phyloP scores from a whole-genome alignment of 441 rosid species.

The Aquilaria agallochum region DNA sequence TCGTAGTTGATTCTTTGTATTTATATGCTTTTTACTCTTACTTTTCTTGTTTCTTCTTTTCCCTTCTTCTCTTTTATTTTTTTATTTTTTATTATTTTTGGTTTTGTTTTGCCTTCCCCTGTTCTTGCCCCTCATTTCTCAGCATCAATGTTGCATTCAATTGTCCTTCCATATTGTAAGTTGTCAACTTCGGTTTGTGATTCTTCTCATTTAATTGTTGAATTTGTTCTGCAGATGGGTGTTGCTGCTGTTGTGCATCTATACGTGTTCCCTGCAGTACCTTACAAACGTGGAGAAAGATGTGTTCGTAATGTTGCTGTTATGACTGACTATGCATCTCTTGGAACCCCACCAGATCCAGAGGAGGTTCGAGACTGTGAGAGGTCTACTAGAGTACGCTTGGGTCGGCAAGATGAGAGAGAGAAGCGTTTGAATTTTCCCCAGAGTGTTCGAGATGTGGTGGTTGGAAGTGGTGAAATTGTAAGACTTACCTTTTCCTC shows the following conservation, averaged over 20 bases:
- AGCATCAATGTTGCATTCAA: too few species aligned
- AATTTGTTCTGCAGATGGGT: conserved; percentile 71
- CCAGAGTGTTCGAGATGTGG: conserved; percentile 97
- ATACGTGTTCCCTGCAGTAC: conserved; percentile 81
- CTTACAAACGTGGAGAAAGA: conserved; percentile 97
- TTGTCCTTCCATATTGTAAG: too few species aligned
- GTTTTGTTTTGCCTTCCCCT: too few species aligned
- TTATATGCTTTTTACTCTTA: too few species aligned
- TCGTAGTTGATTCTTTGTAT: too few species aligned
- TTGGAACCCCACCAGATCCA: conserved; percentile 84
- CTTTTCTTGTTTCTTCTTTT: too few species aligned
- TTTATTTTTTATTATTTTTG: too few species aligned
- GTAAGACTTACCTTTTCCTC: conserved; percentile 39
- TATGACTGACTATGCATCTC: conserved; percentile 86
- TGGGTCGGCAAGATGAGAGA: conserved; percentile 58
- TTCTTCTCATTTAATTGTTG: not conserved
- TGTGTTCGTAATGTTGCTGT: conserved; percentile 95
- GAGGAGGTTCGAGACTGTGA: conserved; percentile 90
- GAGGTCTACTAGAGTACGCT: conserved; percentile 52
- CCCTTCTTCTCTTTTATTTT: too few species aligned
- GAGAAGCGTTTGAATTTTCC: conserved; percentile 87
- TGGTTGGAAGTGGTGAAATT: conserved; percentile 90
- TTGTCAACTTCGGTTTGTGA: not conserved
- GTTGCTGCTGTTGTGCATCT: conserved; percentile 92
- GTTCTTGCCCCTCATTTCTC: too few species aligned